phyloP scores from a whole-genome alignment of 345 rosid species.

The Orychophragmus violaceus region DNA sequence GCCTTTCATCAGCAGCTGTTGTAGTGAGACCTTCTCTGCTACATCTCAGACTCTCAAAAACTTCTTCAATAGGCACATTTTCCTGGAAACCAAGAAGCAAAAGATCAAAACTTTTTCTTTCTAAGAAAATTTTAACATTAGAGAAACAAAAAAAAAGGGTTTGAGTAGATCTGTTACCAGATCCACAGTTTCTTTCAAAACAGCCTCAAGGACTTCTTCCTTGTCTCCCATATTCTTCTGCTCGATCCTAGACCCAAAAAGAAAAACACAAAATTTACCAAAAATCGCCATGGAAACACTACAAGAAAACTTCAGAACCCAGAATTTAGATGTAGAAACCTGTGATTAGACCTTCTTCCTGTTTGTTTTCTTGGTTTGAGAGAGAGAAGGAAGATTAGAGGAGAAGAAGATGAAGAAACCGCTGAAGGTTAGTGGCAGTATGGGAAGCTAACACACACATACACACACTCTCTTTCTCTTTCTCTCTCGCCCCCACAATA shows the following conservation, averaged over 20 bases:
- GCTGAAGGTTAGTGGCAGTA: conserved; percentile 33
- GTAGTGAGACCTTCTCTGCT: conserved; percentile 80
- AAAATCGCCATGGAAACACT: neutral
- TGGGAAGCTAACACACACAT: conserved; percentile 25
- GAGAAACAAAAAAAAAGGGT: neutral
- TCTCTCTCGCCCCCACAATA: conserved; percentile 10
- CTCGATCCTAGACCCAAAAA: neutral
- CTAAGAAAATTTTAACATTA: conserved; percentile 3
- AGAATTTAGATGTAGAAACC: neutral
- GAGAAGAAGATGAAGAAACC: conserved; percentile 27
- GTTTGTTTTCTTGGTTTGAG: neutral
- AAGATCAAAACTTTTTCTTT: neutral
- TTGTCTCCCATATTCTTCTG: conserved; percentile 53
- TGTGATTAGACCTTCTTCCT: neutral
- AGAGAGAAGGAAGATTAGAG: neutral
- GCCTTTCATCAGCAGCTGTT: conserved; percentile 83
- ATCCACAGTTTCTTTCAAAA: conserved; percentile 94
- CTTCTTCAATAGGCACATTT: conserved; percentile 95
- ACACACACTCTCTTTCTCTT: too few relatives aligned
- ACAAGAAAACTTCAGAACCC: neutral
- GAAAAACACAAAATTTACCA: neutral
- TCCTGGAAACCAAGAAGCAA: conserved; percentile 46
- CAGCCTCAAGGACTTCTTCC: conserved; percentile 83
- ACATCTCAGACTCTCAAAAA: conserved; percentile 94
- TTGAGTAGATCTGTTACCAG: conserved; percentile 83